phyloP scores from a whole-genome alignment of 139 green algal species.

The Chlorella sp. region DNA sequence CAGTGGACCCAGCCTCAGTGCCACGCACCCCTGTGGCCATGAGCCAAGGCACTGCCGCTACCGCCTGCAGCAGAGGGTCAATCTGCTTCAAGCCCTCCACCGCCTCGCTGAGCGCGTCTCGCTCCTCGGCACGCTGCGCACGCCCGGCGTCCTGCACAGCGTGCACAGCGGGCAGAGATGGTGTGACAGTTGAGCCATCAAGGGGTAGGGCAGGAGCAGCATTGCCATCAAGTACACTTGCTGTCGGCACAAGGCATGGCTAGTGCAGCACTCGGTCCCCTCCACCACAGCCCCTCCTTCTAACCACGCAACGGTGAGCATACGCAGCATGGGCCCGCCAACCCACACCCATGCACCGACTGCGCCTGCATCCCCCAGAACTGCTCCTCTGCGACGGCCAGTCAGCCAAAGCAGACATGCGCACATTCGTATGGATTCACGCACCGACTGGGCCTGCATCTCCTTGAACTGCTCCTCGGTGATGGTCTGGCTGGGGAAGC shows the following conservation, averaged over 20 bases:
- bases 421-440: no score
- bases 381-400: neutral
- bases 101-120: neutral
- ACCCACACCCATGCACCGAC: neutral
- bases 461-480: conserved; percentile 30
- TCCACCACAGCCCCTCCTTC: neutral
- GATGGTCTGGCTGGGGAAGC: conserved; percentile 36
- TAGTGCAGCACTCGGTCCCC: neutral
- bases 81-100: neutral
- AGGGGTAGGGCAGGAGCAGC: no score
- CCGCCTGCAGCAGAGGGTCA: conserved; percentile 25
- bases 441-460: conserved; percentile 26
- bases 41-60: conserved; percentile 38
- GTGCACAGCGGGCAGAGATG: no score
- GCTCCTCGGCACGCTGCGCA: neutral
- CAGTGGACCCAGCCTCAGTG: neutral
- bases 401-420: neutral
- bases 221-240: no score
- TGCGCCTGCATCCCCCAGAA: neutral
- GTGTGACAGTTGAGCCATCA: no score
- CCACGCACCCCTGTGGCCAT: neutral
- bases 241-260: no score
- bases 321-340: no score
- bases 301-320: neutral
- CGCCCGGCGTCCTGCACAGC: neutral